phyloP scores from a whole-genome alignment of 352 stramenopile species.

The Pythium sukuiense region DNA sequence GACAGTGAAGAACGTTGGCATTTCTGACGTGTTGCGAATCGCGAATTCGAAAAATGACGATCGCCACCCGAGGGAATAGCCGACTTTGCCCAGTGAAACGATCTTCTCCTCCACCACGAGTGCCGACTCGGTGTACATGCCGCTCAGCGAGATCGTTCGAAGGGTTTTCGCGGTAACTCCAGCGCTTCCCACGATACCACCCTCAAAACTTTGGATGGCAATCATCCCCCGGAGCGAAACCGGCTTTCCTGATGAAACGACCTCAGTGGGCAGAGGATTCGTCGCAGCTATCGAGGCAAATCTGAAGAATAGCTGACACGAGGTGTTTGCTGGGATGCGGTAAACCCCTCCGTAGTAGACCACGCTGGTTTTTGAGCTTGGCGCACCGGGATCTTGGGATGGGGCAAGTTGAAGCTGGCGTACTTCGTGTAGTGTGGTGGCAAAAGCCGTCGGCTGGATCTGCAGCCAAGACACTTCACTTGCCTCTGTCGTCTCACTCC shows the following conservation, averaged over 20 bases:
- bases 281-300: slow-evolving; percentile 75
- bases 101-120: slow-evolving; percentile 54
- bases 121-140: slow-evolving; percentile 61
- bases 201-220: slow-evolving; percentile 70
- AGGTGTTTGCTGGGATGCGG: slow-evolving; percentile 45
- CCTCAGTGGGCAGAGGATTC: slow-evolving; percentile 41
- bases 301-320: slow-evolving; percentile 54
- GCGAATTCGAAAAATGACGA: slow-evolving; percentile 63
- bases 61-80: slow-evolving; percentile 77
- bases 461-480: slow-evolving; percentile 17
- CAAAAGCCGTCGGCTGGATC: slow-evolving; percentile 26
- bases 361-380: slow-evolving; percentile 15
- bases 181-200: slow-evolving; percentile 2
- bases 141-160: slow-evolving; percentile 58
- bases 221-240: slow-evolving; percentile 66
- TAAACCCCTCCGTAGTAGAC: slow-evolving; percentile 59
- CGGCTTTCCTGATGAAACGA: slow-evolving; percentile 61
- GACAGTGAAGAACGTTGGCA: slow-evolving; percentile 59
- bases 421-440: slow-evolving; percentile 11
- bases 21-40: slow-evolving; percentile 71
- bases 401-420: slow-evolving; percentile 17
- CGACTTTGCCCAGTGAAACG: slow-evolving; percentile 79
- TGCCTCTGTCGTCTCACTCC: slow-evolving; percentile 27
- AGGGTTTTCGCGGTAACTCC: slow-evolving; percentile 51
- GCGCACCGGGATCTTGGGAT: neutral